Conservation (phyloP, 495 filamentous ascomycete genomes). For the Podospora pseudopauciseta region DNA sequence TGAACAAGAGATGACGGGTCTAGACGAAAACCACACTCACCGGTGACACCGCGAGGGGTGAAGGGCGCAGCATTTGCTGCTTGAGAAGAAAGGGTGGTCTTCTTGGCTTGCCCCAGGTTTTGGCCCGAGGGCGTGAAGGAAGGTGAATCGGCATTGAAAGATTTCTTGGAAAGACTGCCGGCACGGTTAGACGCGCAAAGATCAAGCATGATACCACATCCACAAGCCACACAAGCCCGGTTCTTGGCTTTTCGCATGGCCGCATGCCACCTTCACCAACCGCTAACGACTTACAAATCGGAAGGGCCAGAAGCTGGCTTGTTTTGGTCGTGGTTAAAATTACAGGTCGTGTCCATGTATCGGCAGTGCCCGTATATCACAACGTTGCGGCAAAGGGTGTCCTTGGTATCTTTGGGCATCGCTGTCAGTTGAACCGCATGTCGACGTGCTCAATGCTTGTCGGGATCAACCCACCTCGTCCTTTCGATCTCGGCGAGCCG, state of each 20-base stretch:
- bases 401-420: constrained; percentile 56
- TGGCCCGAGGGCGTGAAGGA: constrained; percentile 78
- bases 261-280: not conserved
- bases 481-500: constrained; percentile 50
- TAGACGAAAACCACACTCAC: constrained; percentile 31
- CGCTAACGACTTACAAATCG: constrained; percentile 54
- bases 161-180: constrained; percentile 59
- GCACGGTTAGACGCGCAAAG: not conserved
- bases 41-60: constrained; percentile 57
- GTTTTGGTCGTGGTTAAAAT: constrained; percentile 81
- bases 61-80: constrained; percentile 89
- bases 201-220: not conserved
- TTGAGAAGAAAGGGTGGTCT: constrained; percentile 72
- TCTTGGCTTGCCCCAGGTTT: constrained; percentile 46
- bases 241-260: not conserved
- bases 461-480: constrained; percentile 40
- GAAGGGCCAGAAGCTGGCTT: constrained; percentile 51
- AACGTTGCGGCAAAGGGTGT: constrained; percentile 88
- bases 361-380: constrained; percentile 92
- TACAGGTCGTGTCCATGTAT: constrained; percentile 86
- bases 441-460: not conserved
- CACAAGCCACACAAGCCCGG: not conserved
- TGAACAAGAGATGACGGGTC: not conserved
- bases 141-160: constrained; percentile 92
- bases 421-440: not conserved